Percentiles rank a stretch among this genome's conserved stretches.
Evolutionary conservation across 495 filamentous ascomycete genomes (phyloP).

Genomic region (Aspergillus campestris): DNA sequence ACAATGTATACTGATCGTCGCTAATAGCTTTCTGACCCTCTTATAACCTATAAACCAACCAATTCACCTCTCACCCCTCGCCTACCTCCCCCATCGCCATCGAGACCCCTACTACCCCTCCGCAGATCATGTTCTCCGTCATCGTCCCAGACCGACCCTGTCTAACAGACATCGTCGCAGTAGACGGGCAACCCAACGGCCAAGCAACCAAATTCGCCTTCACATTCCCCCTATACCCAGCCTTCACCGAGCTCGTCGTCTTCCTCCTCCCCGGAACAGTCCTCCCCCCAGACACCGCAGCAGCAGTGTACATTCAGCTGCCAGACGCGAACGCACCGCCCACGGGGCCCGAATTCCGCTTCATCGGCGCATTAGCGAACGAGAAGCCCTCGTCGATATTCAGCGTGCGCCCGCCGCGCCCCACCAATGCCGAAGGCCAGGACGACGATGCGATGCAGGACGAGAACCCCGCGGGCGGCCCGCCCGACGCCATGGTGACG

Average conservation of each 20-base stretch:
- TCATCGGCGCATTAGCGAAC: constrained; percentile 80
- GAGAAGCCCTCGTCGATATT: constrained; percentile 90
- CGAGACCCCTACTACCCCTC: background rate
- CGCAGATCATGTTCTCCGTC: constrained; percentile 45
- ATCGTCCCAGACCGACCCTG: constrained; percentile 50
- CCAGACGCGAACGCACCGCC: constrained; percentile 33
- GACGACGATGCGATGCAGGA: constrained; percentile 40
- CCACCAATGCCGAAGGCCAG: constrained; percentile 24
- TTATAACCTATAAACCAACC: background rate
- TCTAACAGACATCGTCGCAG: constrained; percentile 49
- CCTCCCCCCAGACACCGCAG: constrained; percentile 68
- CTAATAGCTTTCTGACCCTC: background rate
- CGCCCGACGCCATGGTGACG: constrained; percentile 39
- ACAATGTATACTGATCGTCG: too few relatives aligned
- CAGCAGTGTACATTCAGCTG: constrained; percentile 79
- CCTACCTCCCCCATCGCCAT: too few relatives aligned
- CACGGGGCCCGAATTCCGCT: constrained; percentile 50
- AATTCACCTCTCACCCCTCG: background rate
- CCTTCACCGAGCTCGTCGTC: constrained; percentile 74
- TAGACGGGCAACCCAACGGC: constrained; percentile 38
- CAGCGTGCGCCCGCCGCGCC: constrained; percentile 40
- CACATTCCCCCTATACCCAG: constrained; percentile 44
- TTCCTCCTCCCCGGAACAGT: constrained; percentile 77
- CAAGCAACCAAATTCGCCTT: constrained; percentile 62
- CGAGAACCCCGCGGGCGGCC: constrained; percentile 15